Base-by-base conservation (phyloP, 1,139 yeast species). In the Yamadazyma diospyri region DNA sequence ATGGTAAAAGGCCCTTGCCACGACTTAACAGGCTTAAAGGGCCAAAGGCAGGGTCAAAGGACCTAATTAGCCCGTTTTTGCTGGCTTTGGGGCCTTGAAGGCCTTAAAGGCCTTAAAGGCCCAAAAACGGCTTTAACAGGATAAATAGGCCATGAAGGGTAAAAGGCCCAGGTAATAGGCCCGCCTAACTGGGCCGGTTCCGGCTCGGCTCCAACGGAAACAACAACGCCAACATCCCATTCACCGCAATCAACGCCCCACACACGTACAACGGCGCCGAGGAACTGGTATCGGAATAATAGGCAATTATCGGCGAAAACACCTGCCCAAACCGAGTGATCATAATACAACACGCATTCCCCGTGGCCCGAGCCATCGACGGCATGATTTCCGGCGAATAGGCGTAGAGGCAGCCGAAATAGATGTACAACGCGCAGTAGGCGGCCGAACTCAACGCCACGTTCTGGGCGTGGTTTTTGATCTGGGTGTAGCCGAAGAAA, bases 331-430 rank as follows among this genome's bases (percentile, higher is more conserved):
- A 41, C 41, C 67, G 48, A 3, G 58, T 57, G 13, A 48, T 45
- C 32, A 54, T 53, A 25, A 61, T 46, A 35, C 61, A 56, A 36
- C 60, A 44, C 27, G 60, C 60, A 43, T 54, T 53, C 6, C 66
- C 67, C 0, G 67, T 61, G 13, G 58, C 61, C 42, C 68, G 48
- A 3, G 60, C 62, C n/a, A 51, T 42, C 3, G 63, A 46, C 2
- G 66, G 66, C 49, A 61, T 48, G 16, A 58, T 59, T 39, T 59
- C 66, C 1, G 65, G 66, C 5, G 64, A 47, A 38, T 56, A 60
- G 10, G 62, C 64, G 35, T 53, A 61, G 21, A 61, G 46, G 25
- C 58, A 53, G 4, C 59, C 61, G 32, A 55, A 61, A 41, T 61
- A 61, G 28, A 61, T 55, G 41, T 61, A 57, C 21, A 61, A 43